phyloP scores from a whole-genome alignment of 495 filamentous ascomycete genomes.

The Daldinia caldariorum region DNA sequence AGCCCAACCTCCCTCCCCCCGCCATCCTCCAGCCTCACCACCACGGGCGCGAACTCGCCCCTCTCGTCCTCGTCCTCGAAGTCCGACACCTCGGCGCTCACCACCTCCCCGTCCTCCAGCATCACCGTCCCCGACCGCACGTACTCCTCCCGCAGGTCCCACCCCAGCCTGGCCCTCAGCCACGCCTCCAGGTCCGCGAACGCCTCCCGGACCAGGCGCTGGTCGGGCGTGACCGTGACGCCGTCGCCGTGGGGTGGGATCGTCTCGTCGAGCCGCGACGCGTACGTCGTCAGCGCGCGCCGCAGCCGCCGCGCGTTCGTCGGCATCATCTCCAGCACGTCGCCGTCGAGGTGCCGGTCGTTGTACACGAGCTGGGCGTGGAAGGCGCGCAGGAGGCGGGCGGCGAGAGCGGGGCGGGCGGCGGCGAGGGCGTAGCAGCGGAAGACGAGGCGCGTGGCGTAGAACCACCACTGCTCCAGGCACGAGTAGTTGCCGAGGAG shows the following conservation, averaged over 20 bases:
- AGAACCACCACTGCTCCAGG: constrained; percentile 86
- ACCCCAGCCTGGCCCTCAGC: constrained; percentile 53
- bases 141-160: constrained; percentile 57
- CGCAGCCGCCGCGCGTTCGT: constrained; percentile 48
- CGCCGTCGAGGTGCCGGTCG: constrained; percentile 67
- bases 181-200: constrained; percentile 59
- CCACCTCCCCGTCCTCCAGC: constrained; percentile 79
- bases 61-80: constrained; percentile 84
- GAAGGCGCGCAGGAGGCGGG: constrained; percentile 68
- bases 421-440: constrained; percentile 70
- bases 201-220: constrained; percentile 43
- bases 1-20: constrained; percentile 61
- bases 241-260: constrained; percentile 35
- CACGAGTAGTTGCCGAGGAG: constrained; percentile 87
- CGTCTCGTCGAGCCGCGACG: constrained; percentile 52
- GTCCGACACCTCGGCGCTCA: constrained; percentile 79
- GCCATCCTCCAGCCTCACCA: constrained; percentile 75
- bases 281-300: constrained; percentile 55
- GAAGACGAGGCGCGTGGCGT: constrained; percentile 72
- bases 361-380: constrained; percentile 76
- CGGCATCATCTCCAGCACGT: constrained; percentile 62
- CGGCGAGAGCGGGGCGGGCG: constrained; percentile 68
- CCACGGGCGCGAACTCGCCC: constrained; percentile 84
- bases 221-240: constrained; percentile 48
- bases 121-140: constrained; percentile 65